Evolutionary conservation across 139 green algal genomes (phyloP), one percentile per base, ranked within the genome.

Genomic region (Klebsormidium nitens): DNA sequence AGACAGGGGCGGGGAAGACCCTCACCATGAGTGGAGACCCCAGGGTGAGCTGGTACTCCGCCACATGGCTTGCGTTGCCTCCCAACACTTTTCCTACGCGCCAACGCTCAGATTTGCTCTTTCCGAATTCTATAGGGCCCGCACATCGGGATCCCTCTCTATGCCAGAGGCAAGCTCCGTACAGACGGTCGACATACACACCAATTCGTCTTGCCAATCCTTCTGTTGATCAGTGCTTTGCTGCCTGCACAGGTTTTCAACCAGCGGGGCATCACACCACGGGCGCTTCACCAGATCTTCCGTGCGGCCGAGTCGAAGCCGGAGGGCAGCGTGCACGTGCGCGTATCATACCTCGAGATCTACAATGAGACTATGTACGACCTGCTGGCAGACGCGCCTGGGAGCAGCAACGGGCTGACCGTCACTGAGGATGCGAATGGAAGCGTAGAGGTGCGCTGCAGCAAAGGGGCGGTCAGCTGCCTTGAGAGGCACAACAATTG

Each of bases 1-100:
- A 93, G 84, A 95, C 89, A 3, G 88, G 87, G 1, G 81, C 86
- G 1, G 88, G 88, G 32, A 94, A 94, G 76, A 93, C 88, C 0
- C 93, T 89, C 79, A 92, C 81, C 28, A 90, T 94, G 83, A 73
- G 70, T 0, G 87, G 84, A 5, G 83, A 88, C 72, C 66, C 36
- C 38, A 57, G 1, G 58, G 62, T 71, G 23, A 64, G 62, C 56
- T 58, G 17, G 29, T 23, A 36, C 46, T 19, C 46, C 46, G 19
- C 19, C 46, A 55, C 23, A 55, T 23, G 19, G 19, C 23, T n/a
- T 23, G 23, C 23, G 23, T 55, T 55, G n/a, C n/a, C n/a, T n/a
- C n/a, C 46, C 23, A 55, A 55, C 23, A 55, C 23, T 23, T n/a
- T 19, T 19, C 19, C 23, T 55, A 55, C 19, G 19, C 46, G 19